Conservation (phyloP, 768 basidiomycete genomes). For the Thelephora aurantiotincta region DNA sequence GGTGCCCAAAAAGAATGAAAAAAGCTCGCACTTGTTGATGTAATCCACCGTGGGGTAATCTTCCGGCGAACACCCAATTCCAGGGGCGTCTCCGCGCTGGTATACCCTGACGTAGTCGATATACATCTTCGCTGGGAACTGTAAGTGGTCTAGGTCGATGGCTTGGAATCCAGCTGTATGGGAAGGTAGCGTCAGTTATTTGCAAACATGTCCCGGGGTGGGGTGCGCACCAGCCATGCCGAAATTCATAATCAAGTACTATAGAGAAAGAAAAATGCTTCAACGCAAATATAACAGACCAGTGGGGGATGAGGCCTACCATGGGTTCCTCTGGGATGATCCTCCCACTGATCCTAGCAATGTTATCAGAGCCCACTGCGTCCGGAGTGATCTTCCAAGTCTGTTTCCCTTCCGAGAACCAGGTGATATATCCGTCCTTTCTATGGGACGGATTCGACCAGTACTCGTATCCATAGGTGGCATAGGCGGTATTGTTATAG, state of each 20-base stretch:
- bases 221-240: conserved; percentile 49
- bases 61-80: conserved; percentile 69
- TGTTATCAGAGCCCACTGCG: conserved; percentile 53
- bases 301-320: conserved; percentile 32
- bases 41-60: conserved; percentile 70
- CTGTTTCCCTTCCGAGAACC: conserved; percentile 52
- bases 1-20: conserved; percentile 1
- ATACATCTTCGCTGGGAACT: conserved; percentile 69
- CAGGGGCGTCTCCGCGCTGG: conserved; percentile 56
- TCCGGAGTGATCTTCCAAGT: conserved; percentile 62
- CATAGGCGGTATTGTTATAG: conserved; percentile 42
- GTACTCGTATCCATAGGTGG: conserved; percentile 66
- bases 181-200: conserved; percentile 1
- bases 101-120: conserved; percentile 88
- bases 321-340: conserved; percentile 84
- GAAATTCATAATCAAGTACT: conserved; percentile 75
- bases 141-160: conserved; percentile 55
- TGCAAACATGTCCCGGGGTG: not conserved
- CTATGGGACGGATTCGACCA: conserved; percentile 60
- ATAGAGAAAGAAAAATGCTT: not conserved
- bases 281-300: not conserved
- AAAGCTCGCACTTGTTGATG: conserved; percentile 38
- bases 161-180: conserved; percentile 47
- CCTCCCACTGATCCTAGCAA: conserved; percentile 43
- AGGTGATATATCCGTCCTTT: conserved; percentile 67